Evolutionary conservation across 2,329 filamentous ascomycete species (phyloP), one percentile per base, ranked within the genome.

Genomic region (Stagonosporopsis rhizophila): DNA sequence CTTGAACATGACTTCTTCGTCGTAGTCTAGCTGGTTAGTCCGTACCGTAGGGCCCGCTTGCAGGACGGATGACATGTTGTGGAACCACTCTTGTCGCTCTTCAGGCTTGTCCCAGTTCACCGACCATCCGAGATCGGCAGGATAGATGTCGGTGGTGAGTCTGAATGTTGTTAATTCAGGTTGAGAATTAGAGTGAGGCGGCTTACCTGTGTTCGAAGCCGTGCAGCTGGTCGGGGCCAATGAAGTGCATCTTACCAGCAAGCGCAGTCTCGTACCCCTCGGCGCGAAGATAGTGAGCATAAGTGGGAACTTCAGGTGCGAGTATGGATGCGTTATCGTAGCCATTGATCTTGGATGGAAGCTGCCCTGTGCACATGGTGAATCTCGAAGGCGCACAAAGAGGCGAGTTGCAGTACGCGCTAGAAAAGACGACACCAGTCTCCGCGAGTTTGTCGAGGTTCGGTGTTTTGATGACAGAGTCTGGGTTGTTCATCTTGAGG

Each of bases 221-320:
- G 74, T 97, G 93, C 57, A 97, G 83, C 79, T 97, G 93, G 74
- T 97, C 93, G 0, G 81, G 81, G 30, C 93, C 93, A 51, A 96
- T 90, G 74, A 97, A 97, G 78, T 97, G 93, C 93, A 97, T 97
- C 83, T 97, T 97, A 60, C 93, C 93, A 5, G 93, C 92, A 66
- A 97, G 82, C 6, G 89, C 90, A 12, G 93, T 96, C 78, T 96
- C 91, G 71, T 97, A 97, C 49, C 91, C 92, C 68, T 89, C 87
- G 38, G 86, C 83, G 45, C 93, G 89, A 51, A 97, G 82, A 77
- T 96, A 96, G 77, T 97, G 93, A 8, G 93, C 92, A 72, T 96
- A 97, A 1, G 93, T 97, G 14, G 92, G 93, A 27, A 91, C 86
- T 67, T 96, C 92, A 52, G 91, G 91, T 52, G 86, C 83, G 68